Conservation (phyloP, 805 yeast species). For the Pichia occidentalis region DNA sequence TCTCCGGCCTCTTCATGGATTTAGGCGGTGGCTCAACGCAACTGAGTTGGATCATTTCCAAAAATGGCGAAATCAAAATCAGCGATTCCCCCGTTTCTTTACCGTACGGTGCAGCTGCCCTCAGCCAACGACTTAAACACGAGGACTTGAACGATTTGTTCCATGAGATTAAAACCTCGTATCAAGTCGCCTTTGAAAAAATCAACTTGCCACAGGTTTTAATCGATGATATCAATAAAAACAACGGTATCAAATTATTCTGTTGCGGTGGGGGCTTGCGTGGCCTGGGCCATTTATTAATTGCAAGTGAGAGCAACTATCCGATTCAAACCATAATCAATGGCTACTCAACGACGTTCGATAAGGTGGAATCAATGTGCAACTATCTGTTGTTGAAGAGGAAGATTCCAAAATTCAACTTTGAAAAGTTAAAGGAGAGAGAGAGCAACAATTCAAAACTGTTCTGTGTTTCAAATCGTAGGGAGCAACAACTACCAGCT, state of each 20-base stretch:
- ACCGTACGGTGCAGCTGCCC: conserved; percentile 71
- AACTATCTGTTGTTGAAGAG: conserved; percentile 46
- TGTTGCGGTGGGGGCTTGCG: conserved; percentile 73
- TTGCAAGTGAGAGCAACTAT: conserved; percentile 44
- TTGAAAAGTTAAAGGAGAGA: conserved; percentile 27
- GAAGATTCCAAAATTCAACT: conserved; percentile 36
- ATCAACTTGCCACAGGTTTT: conserved; percentile 49
- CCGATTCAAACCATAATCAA: conserved; percentile 67
- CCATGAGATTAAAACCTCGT: conserved; percentile 47
- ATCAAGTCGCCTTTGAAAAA: conserved; percentile 41
- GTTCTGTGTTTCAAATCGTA: conserved; percentile 60
- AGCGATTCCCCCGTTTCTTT: conserved; percentile 54
- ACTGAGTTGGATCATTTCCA: conserved; percentile 59
- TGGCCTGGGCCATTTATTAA: conserved; percentile 57
- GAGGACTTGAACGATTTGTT: conserved; percentile 46
- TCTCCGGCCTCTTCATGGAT: conserved; percentile 65
- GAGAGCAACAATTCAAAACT: conserved; percentile 21
- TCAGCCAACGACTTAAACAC: conserved; percentile 46
- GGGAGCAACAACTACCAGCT: conserved; percentile 64
- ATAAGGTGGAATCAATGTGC: conserved; percentile 44
- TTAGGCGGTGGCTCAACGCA: conserved; percentile 69
- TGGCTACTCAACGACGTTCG: conserved; percentile 56
- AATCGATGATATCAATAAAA: conserved; percentile 41
- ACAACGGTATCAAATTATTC: conserved; percentile 58
- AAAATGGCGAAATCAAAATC: conserved; percentile 47